phyloP scores from a whole-genome alignment of 2,329 filamentous ascomycete species.

The Huntiella savannae region DNA sequence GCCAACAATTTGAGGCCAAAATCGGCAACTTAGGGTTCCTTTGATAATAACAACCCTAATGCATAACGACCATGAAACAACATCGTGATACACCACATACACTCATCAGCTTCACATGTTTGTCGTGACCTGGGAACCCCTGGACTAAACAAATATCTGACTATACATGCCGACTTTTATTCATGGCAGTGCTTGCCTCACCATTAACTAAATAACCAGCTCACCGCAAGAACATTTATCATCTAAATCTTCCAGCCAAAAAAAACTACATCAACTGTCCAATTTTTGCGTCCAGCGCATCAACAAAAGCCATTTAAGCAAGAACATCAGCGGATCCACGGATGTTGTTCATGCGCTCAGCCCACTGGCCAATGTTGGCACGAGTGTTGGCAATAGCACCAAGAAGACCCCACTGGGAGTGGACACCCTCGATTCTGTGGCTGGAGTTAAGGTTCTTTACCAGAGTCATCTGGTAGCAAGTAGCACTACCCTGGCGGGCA shows the following conservation, averaged over 20 bases:
- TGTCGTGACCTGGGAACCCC: too few relatives aligned
- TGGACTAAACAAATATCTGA: too few relatives aligned
- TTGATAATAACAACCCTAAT: too few relatives aligned
- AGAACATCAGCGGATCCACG: constrained; percentile 7
- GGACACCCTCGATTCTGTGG: constrained; percentile 59
- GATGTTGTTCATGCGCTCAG: constrained; percentile 11
- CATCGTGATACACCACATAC: too few relatives aligned
- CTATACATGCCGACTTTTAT: too few relatives aligned
- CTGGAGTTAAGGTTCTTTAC: constrained; percentile 84
- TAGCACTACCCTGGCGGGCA: constrained; percentile 65
- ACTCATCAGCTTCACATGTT: too few relatives aligned
- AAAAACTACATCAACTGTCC: neutral
- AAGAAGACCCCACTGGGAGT: constrained; percentile 46
- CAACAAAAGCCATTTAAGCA: constrained; percentile 3
- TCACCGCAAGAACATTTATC: neutral
- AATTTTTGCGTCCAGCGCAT: constrained; percentile 1
- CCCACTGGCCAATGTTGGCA: constrained; percentile 18
- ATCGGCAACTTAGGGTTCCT: too few relatives aligned
- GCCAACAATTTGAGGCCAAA: too few relatives aligned
- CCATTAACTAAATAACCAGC: neutral
- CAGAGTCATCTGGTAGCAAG: constrained; percentile 70
- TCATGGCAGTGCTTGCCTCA: too few relatives aligned
- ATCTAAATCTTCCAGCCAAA: neutral
- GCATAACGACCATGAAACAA: too few relatives aligned
- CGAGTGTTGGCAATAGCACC: constrained; percentile 32